Evolutionary conservation across 2,329 filamentous ascomycete species (phyloP).

Genomic region (Fusarium setosum): DNA sequence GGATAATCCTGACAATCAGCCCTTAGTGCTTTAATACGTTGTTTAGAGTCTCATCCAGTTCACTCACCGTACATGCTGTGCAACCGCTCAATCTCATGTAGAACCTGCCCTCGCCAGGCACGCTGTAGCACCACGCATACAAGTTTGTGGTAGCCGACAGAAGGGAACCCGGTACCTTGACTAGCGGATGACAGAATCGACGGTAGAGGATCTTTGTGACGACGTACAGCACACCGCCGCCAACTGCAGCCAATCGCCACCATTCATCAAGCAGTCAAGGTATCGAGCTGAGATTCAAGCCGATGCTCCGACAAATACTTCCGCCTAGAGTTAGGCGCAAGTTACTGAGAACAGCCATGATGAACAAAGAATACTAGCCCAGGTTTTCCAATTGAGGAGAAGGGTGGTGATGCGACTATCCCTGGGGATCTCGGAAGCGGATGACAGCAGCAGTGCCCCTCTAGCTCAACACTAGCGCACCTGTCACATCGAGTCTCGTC

Average conservation of each 20-base stretch:
- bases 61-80: slow-evolving; percentile 13
- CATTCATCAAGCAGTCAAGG: neutral
- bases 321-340: too few species aligned
- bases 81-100: slow-evolving; percentile 21
- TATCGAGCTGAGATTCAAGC: neutral
- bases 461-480: neutral
- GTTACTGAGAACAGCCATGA: slow-evolving; percentile 6
- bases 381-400: neutral
- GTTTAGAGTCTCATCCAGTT: neutral
- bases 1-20: slow-evolving; percentile 31
- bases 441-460: neutral
- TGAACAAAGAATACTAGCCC: neutral
- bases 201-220: slow-evolving; percentile 8
- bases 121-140: slow-evolving; percentile 19
- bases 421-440: neutral
- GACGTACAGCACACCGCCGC: slow-evolving; percentile 1
- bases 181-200: slow-evolving; percentile 16
- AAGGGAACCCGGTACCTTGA: slow-evolving; percentile 12
- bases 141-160: slow-evolving; percentile 11
- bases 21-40: neutral
- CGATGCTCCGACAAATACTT: too few species aligned
- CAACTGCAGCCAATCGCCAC: slow-evolving; percentile 3
- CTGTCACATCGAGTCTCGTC: neutral
- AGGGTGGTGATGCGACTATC: neutral
- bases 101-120: slow-evolving; percentile 4